Conservation (phyloP, 139 green algal genomes). For the Monoraphidium neglectum region DNA sequence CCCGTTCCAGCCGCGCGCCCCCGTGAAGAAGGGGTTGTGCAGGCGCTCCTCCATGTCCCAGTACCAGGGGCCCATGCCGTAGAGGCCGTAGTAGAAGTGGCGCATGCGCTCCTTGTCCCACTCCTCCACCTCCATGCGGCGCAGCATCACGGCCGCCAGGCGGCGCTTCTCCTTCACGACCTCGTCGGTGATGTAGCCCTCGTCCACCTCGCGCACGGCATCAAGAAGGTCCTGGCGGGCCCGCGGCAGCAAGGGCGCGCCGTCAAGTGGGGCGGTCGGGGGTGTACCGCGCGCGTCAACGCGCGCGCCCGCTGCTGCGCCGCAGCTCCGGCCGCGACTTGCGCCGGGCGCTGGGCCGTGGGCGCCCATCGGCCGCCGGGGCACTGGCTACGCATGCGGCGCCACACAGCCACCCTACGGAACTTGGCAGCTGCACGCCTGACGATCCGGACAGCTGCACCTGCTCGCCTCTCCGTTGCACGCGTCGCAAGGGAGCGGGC, state of each 20-base stretch:
- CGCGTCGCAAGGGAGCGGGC: no score
- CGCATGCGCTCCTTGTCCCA: slow-evolving; percentile 64
- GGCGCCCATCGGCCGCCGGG: no score
- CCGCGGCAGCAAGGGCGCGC: no score
- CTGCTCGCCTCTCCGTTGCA: no score
- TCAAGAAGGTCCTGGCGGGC: slow-evolving; percentile 38
- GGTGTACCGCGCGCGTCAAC: neutral
- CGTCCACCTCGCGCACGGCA: slow-evolving; percentile 49
- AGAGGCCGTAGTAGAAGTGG: slow-evolving; percentile 52
- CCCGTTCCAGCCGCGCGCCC: slow-evolving; percentile 53
- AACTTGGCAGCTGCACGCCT: no score
- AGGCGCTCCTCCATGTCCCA: slow-evolving; percentile 56
- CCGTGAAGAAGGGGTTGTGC: slow-evolving; percentile 66
- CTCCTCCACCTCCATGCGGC: slow-evolving; percentile 64
- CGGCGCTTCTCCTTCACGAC: slow-evolving; percentile 42
- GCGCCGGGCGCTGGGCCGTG: no score
- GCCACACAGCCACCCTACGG: no score
- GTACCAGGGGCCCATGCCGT: slow-evolving; percentile 48
- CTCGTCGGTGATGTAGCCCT: slow-evolving; percentile 46
- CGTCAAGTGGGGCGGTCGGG: neutral
- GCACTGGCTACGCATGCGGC: no score
- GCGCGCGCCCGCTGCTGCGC: no score
- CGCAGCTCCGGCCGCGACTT: no score
- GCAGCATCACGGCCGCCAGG: slow-evolving; percentile 48
- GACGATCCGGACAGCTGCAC: no score